A percentile compares a stretch with the other conserved stretches of the same genome.
These are phyloP conservation scores for Grigorovia humatica DNA, from an alignment of 805 yeast genomes.

Conservation along the genomic window DNA sequence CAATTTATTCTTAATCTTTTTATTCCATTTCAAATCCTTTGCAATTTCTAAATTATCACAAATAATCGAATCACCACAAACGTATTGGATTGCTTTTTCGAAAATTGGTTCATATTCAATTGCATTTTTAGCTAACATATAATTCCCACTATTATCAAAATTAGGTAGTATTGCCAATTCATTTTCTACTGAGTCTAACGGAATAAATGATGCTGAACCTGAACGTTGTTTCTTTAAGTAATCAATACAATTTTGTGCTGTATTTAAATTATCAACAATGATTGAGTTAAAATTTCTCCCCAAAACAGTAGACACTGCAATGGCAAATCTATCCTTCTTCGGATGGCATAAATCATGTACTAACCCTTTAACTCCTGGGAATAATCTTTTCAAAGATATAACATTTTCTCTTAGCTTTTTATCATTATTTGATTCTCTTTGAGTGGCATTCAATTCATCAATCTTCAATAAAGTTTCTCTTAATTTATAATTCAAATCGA, in stretches of 20 bases:
- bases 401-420: conserved; percentile 64
- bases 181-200: conserved; percentile 65
- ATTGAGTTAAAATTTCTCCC: conserved; percentile 77
- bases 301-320: conserved; percentile 64
- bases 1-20: conserved; percentile 46
- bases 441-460: conserved; percentile 64
- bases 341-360: conserved; percentile 76
- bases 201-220: conserved; percentile 82
- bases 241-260: conserved; percentile 68
- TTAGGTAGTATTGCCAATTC: conserved; percentile 42
- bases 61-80: conserved; percentile 68
- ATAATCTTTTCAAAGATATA: conserved; percentile 52
- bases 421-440: conserved; percentile 67
- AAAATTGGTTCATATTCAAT: conserved; percentile 55
- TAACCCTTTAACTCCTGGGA: conserved; percentile 79
- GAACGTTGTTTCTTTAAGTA: conserved; percentile 75
- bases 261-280: conserved; percentile 60
- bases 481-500: conserved; percentile 52
- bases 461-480: conserved; percentile 49
- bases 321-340: conserved; percentile 55
- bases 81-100: conserved; percentile 71
- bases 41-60: conserved; percentile 67
- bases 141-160: conserved; percentile 11
- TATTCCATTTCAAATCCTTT: conserved; percentile 58
- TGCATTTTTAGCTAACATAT: conserved; percentile 51